Base-by-base conservation (phyloP, 2,329 filamentous ascomycete genomes). In the Scorias spongiosa region DNA sequence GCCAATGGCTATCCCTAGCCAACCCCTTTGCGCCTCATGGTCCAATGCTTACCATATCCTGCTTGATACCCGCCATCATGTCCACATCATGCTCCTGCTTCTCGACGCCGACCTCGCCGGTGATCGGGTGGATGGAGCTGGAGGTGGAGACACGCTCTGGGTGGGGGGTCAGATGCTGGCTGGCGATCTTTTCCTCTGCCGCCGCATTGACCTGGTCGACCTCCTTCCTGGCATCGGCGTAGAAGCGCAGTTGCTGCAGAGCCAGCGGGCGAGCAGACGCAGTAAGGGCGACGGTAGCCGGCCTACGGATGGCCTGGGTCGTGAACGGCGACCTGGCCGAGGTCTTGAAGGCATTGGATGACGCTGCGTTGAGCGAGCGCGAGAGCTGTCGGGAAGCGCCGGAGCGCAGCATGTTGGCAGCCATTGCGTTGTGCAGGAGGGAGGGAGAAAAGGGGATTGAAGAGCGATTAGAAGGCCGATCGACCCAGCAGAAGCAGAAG, bases 121-220 rank as follows among this genome's bases (percentile, higher is more conserved):
- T 55, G 12, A 69, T 46, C 1, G 63, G 62, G 46, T 67, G 66
- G 4, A 59, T 62, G 2, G 60, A 57, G 10, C 81, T 87, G 37
- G 68, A 68, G 17, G 63, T 62, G 0, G 78, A 74, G 0, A 87
- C 81, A 6, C 65, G 59, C 34, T 75, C 73, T 0, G 81, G 81
- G 26, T 74, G 62, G 2, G 74, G 56, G 45, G 74, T 57, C n/a
- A 87, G 63, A 55, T 72, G 72, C 57, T 75, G 57, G 40, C 77
- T 53, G 10, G 62, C 69, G 8, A 76, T 53, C 49, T 70, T 65
- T 40, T 69, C 67, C 58, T 84, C 80, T 28, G 64, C 64, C 50
- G 80, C 67, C 37, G 59, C 63, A 51, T 83, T 71, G 43, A 75
- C 72, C 45, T 63, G 63, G 48, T 69, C 66, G 32, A 62, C 58